Percentiles rank a stretch among this genome's conserved stretches.
Conservation (phyloP, 495 filamentous ascomycete genomes). For the Penicillium canariense region DNA sequence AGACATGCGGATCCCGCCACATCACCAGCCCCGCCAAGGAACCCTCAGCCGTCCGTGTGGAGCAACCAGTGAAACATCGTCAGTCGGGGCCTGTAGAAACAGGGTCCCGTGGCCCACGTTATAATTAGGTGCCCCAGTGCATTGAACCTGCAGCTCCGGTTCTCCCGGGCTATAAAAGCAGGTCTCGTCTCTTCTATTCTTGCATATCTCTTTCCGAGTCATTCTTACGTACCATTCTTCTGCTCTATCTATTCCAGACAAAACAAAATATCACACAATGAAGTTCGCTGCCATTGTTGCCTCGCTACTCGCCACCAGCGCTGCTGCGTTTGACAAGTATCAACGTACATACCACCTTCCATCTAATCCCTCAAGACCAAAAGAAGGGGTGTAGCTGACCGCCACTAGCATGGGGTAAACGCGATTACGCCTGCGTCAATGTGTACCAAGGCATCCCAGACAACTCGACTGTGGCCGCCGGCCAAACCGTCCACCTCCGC, state of each 20-base stretch:
- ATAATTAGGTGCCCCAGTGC: constrained; percentile 10
- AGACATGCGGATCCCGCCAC: constrained; percentile 14
- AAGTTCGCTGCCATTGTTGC: constrained; percentile 32
- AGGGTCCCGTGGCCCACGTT: constrained; percentile 1
- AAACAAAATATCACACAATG: constrained; percentile 22
- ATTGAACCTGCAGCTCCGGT: neutral
- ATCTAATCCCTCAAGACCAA: neutral
- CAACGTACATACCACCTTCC: constrained; percentile 24
- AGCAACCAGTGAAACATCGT: constrained; percentile 22
- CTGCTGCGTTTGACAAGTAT: constrained; percentile 36
- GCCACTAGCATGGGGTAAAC: constrained; percentile 37
- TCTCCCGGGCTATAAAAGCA: constrained; percentile 6
- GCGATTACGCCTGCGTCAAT: constrained; percentile 40
- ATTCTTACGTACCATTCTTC: neutral
- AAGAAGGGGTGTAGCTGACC: neutral
- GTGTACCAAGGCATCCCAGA: constrained; percentile 39
- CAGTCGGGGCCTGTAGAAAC: constrained; percentile 11
- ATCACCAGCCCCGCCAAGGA: constrained; percentile 20
- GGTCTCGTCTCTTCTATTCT: neutral
- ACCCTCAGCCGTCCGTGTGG: constrained; percentile 12
- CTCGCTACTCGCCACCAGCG: constrained; percentile 31
- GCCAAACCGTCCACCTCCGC: constrained; percentile 25
- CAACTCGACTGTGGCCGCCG: constrained; percentile 29
- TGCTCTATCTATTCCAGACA: neutral
- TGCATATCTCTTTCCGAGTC: neutral